Percentiles rank a stretch among this genome's conserved stretches.
These are phyloP conservation scores for Avena atlantica DNA, from an alignment of 176 grass and related monocot species.

Conservation along the genomic window DNA sequence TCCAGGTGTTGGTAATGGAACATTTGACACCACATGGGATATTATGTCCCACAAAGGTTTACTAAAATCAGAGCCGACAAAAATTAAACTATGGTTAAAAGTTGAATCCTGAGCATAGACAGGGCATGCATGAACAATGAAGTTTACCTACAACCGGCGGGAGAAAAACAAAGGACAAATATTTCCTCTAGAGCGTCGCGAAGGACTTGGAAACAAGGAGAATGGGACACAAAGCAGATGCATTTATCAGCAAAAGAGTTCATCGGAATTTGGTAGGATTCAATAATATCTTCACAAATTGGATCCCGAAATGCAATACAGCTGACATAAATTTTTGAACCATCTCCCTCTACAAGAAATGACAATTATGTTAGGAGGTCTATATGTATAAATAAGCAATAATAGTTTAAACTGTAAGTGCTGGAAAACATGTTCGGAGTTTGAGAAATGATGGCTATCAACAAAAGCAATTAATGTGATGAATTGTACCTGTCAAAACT, in stretches of 20 bases:
- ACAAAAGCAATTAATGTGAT: neutral
- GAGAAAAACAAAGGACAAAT: slow-evolving; percentile 95
- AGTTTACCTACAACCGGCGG: slow-evolving; percentile 89
- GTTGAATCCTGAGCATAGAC: slow-evolving; percentile 2
- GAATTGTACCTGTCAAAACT: slow-evolving; percentile 90
- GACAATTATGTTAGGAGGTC: slow-evolving; percentile 21
- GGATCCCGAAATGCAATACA: slow-evolving; percentile 96
- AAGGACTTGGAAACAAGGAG: slow-evolving; percentile 91
- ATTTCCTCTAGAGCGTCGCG: slow-evolving; percentile 91
- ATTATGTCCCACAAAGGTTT: slow-evolving; percentile 93
- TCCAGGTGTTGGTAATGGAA: slow-evolving; percentile 94
- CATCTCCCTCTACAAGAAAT: slow-evolving; percentile 94
- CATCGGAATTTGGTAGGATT: slow-evolving; percentile 83
- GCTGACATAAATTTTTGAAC: slow-evolving; percentile 97
- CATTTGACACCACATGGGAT: slow-evolving; percentile 91
- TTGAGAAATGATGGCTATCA: slow-evolving; percentile 31
- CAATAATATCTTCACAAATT: slow-evolving; percentile 88
- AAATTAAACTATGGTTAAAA: slow-evolving; percentile 29
- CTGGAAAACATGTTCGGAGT: slow-evolving; percentile 23
- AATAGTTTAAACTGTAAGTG: slow-evolving; percentile 24
- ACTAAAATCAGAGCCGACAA: slow-evolving; percentile 61
- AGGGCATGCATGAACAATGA: slow-evolving; percentile 5
- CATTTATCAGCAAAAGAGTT: slow-evolving; percentile 99
- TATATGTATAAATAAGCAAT: slow-evolving; percentile 29
- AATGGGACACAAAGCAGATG: slow-evolving; percentile 96